These are phyloP conservation scores for Oryza brachyantha DNA, from an alignment of 176 grass and related monocot species.

Conservation along the genomic window DNA sequence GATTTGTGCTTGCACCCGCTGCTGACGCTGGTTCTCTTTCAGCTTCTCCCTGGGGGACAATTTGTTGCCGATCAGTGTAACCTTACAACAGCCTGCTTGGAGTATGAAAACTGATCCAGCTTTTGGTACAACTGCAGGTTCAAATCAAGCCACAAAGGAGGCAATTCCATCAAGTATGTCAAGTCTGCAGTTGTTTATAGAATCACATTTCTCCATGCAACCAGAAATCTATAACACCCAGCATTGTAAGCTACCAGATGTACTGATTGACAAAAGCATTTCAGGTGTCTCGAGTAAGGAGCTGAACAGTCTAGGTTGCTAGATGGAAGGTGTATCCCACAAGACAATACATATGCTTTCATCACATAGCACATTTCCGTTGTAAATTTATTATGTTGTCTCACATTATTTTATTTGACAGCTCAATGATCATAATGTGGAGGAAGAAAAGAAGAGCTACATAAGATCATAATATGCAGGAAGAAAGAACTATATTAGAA, in stretches of 20 bases:
- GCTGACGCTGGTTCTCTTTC: constrained; percentile 35
- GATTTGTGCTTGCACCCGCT: constrained; percentile 42
- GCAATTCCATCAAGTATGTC: neutral
- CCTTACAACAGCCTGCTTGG: constrained; percentile 71
- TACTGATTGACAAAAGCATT: neutral
- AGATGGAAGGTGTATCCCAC: neutral
- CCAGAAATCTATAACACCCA: neutral
- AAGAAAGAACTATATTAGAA: neutral
- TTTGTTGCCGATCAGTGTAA: constrained; percentile 67
- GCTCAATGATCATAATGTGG: neutral
- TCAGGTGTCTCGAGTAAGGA: neutral
- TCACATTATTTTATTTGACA: neutral
- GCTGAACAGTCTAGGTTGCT: neutral
- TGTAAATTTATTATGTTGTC: neutral
- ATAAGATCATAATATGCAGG: neutral
- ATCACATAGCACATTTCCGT: neutral
- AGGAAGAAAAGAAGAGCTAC: neutral
- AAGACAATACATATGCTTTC: neutral
- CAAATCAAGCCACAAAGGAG: neutral
- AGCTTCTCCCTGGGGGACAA: constrained; percentile 57
- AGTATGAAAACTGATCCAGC: constrained; percentile 82
- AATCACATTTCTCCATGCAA: neutral
- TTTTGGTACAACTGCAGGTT: constrained; percentile 81
- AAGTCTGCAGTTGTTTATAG: neutral
- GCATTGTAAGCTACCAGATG: neutral